Conservation (phyloP, 2,329 filamentous ascomycete genomes). For the Epichloe coenophiala region DNA sequence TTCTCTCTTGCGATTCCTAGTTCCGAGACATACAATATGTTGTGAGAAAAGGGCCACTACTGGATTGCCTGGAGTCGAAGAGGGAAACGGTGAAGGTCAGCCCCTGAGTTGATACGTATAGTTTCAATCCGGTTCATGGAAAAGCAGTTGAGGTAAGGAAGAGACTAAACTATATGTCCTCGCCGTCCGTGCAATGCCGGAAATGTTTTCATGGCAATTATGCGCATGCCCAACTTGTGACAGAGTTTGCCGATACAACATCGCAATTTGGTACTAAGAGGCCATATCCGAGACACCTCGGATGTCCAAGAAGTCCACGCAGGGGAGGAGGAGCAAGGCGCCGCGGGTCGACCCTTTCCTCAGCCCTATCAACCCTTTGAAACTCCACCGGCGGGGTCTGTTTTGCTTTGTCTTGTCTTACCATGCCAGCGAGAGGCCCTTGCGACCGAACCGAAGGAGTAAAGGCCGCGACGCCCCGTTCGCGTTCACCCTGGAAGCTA, state of each 20-base stretch:
- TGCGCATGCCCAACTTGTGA: background rate
- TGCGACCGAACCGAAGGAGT: no score
- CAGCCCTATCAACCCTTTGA: background rate
- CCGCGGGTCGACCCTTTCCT: background rate
- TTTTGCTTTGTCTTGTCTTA: no score
- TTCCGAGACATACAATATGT: background rate
- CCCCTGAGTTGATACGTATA: no score
- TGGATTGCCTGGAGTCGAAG: background rate
- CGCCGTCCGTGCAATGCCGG: background rate
- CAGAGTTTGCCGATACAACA: no score
- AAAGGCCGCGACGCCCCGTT: no score
- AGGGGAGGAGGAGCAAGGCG: background rate
- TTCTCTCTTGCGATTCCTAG: background rate
- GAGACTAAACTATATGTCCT: background rate
- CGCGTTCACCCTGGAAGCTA: no score
- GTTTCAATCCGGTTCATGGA: no score
- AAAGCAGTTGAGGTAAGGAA: background rate
- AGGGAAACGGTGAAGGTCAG: no score
- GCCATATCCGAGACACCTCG: no score
- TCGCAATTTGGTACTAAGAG: no score
- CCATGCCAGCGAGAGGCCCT: no score
- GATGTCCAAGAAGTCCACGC: background rate
- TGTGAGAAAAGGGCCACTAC: background rate
- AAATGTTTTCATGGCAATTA: background rate
- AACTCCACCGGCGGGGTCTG: no score